These are phyloP conservation scores for Panaeolus papilionaceus DNA, from an alignment of 768 basidiomycete genomes.

Conservation along the genomic window DNA sequence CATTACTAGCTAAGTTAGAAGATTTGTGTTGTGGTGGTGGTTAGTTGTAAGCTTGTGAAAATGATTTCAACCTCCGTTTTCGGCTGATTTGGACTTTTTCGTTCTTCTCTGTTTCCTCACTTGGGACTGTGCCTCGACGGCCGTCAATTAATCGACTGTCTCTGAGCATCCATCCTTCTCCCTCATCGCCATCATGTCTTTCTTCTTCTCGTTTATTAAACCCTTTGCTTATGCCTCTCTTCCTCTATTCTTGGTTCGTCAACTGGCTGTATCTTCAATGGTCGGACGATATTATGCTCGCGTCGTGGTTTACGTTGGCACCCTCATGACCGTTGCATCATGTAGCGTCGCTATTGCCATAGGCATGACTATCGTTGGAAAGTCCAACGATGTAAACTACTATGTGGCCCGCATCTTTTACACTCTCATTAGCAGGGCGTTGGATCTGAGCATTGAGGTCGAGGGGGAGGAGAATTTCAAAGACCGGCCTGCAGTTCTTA, in stretches of 20 bases:
- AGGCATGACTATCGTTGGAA: slow-evolving; percentile 69
- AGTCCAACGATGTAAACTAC: slow-evolving; percentile 80
- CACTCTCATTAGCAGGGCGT: slow-evolving; percentile 58
- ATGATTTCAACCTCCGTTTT: slow-evolving; percentile 16
- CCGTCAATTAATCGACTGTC: not conserved
- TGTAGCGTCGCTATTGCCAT: slow-evolving; percentile 75
- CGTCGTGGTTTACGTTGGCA: slow-evolving; percentile 72
- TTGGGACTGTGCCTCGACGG: slow-evolving; percentile 12
- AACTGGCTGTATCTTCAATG: slow-evolving; percentile 64
- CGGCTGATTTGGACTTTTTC: slow-evolving; percentile 22
- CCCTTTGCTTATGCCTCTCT: slow-evolving; percentile 81
- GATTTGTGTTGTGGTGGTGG: not conserved
- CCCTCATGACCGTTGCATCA: slow-evolving; percentile 72
- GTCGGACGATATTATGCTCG: slow-evolving; percentile 76
- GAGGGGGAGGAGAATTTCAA: slow-evolving; percentile 87
- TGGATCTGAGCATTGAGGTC: slow-evolving; percentile 75
- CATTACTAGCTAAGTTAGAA: not conserved
- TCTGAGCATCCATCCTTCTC: slow-evolving; percentile 9
- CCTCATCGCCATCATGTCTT: slow-evolving; percentile 56
- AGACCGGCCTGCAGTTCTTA: slow-evolving; percentile 73
- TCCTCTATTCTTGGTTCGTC: slow-evolving; percentile 69
- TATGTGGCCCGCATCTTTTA: slow-evolving; percentile 89
- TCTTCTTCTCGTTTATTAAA: slow-evolving; percentile 64
- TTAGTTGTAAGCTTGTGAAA: slow-evolving; percentile 4
- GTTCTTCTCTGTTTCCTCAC: slow-evolving; percentile 6